Percentiles rank a stretch among this genome's conserved stretches.
Evolutionary conservation across 306 rosid genomes (phyloP).

Genomic region (Castanospermum australe): DNA sequence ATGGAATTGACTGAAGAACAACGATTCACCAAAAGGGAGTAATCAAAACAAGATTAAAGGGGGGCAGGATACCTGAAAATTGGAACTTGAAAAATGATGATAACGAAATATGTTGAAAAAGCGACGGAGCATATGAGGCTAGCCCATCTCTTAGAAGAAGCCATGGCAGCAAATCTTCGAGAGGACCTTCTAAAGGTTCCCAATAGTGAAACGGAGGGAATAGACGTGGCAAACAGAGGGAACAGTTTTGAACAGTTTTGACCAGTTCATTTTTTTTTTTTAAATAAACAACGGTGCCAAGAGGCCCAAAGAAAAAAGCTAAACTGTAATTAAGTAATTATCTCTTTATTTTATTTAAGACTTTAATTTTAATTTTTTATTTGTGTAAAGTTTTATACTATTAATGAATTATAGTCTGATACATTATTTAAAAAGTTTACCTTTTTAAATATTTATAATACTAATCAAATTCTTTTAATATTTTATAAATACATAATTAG

Average conservation of each 20-base stretch:
- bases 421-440: too few relatives aligned
- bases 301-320: too few relatives aligned
- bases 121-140: constrained; percentile 49
- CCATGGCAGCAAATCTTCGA: constrained; percentile 47
- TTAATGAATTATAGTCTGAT: too few relatives aligned
- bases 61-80: constrained; percentile 70
- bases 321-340: too few relatives aligned
- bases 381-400: too few relatives aligned
- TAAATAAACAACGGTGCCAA: too few relatives aligned
- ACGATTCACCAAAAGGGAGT: neutral
- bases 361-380: too few relatives aligned
- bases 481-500: too few relatives aligned
- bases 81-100: constrained; percentile 80
- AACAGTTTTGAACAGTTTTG: too few relatives aligned
- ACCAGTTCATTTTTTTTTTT: constrained; percentile 13
- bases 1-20: neutral
- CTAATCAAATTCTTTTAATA: too few relatives aligned
- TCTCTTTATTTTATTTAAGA: neutral
- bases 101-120: constrained; percentile 52
- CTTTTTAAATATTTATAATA: too few relatives aligned
- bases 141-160: constrained; percentile 71
- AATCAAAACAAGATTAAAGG: neutral
- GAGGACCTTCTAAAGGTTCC: neutral
- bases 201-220: neutral
- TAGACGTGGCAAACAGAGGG: neutral